Percentiles rank a stretch among this genome's conserved stretches.
These are phyloP conservation scores for Pseudoturritis turrita DNA, from an alignment of 345 rosid species.

Conservation along the genomic window DNA sequence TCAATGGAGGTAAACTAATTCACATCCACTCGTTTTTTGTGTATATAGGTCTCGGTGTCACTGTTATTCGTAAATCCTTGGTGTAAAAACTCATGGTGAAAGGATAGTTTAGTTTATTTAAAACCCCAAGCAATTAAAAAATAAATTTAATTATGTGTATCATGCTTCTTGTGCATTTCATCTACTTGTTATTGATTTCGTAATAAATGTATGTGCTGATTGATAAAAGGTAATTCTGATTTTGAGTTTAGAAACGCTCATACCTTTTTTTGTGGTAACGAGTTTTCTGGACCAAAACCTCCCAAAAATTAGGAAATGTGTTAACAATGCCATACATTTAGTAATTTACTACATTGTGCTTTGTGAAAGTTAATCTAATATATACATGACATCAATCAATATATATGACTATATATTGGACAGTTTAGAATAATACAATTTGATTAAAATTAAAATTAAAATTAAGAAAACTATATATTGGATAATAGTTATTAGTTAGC, in stretches of 20 bases:
- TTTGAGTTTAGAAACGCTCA: neutral
- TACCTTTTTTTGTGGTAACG: neutral
- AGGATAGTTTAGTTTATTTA: neutral
- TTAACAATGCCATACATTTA: neutral
- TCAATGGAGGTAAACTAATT: slow-evolving; percentile 64
- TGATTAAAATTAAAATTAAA: neutral
- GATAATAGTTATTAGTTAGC: too few species aligned
- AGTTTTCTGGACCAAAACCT: neutral
- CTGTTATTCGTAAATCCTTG: neutral
- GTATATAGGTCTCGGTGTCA: neutral
- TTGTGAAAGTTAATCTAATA: neutral
- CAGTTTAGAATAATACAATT: neutral
- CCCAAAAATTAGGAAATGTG: neutral
- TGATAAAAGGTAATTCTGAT: neutral
- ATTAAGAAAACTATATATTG: neutral
- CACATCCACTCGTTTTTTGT: neutral
- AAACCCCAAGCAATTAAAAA: neutral
- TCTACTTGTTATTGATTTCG: slow-evolving; percentile 9
- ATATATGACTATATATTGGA: too few species aligned
- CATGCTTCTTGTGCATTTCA: slow-evolving; percentile 22
- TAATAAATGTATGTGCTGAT: neutral
- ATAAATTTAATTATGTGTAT: neutral
- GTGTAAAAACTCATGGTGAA: neutral
- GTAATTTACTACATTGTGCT: neutral
- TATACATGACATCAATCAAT: neutral